phyloP scores from a whole-genome alignment of 352 stramenopile species.

The Phytophthora sp. region DNA sequence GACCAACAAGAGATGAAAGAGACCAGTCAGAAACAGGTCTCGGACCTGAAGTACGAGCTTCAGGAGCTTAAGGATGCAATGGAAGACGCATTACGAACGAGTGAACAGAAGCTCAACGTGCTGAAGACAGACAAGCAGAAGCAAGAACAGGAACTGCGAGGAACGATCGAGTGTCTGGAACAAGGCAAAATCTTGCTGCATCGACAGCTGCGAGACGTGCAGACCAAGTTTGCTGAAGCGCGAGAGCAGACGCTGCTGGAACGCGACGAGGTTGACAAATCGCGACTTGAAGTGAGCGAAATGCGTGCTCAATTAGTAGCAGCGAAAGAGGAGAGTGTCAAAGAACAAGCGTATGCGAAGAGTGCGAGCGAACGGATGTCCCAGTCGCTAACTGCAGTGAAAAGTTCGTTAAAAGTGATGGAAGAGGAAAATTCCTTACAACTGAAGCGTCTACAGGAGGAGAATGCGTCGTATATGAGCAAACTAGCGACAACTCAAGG shows the following conservation, averaged over 20 bases:
- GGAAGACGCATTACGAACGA: conserved; percentile 43
- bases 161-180: conserved; percentile 51
- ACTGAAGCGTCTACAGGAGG: conserved; percentile 58
- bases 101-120: conserved; percentile 52
- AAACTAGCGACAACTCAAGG: conserved; percentile 65
- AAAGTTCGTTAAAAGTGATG: conserved; percentile 59
- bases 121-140: conserved; percentile 34
- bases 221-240: conserved; percentile 60
- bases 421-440: conserved; percentile 70
- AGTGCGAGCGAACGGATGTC: conserved; percentile 61
- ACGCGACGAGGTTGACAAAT: conserved; percentile 70
- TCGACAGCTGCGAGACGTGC: conserved; percentile 64
- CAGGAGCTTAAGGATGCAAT: conserved; percentile 41
- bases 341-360: conserved; percentile 64
- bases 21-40: conserved; percentile 46
- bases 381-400: conserved; percentile 61
- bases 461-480: conserved; percentile 53
- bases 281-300: conserved; percentile 51
- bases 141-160: conserved; percentile 49
- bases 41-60: conserved; percentile 52
- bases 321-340: conserved; percentile 56
- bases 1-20: conserved; percentile 57
- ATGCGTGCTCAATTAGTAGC: conserved; percentile 49
- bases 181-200: conserved; percentile 57
- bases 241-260: conserved; percentile 67